A percentile compares a stretch with the other conserved stretches of the same genome.
Conservation (phyloP, 805 yeast genomes). For the Saccharomycodes ludwigii region DNA sequence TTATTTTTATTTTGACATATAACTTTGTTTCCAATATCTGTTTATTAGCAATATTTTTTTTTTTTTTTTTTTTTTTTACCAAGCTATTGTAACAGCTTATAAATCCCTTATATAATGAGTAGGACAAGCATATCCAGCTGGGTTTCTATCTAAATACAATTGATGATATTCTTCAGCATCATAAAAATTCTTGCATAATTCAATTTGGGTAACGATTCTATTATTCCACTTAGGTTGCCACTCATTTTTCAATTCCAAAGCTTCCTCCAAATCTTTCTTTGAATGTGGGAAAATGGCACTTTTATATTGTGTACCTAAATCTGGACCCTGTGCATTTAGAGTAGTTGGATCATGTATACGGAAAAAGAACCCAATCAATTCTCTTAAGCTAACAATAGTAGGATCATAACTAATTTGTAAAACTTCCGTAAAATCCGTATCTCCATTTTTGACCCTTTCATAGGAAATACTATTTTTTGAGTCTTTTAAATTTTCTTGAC, state of each 20-base stretch:
- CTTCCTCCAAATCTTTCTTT: conserved; percentile 32
- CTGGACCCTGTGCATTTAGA: conserved; percentile 73
- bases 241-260: conserved; percentile 33
- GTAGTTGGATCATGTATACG: conserved; percentile 93
- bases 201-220: conserved; percentile 56
- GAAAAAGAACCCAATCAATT: conserved; percentile 73
- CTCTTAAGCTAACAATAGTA: conserved; percentile 38
- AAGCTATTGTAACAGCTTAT: conserved; percentile 18
- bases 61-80: not conserved
- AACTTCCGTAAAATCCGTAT: conserved; percentile 71
- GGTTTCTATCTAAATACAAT: conserved; percentile 63
- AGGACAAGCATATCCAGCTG: conserved; percentile 83
- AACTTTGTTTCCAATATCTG: too few relatives aligned
- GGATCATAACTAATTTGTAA: conserved; percentile 80
- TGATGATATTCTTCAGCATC: conserved; percentile 98
- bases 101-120: conserved; percentile 64
- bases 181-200: conserved; percentile 56
- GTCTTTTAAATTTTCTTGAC: conserved; percentile 36
- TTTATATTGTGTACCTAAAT: conserved; percentile 81
- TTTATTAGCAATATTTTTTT: not conserved
- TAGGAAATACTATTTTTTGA: conserved; percentile 31
- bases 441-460: conserved; percentile 60
- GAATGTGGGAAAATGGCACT: conserved; percentile 62
- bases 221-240: conserved; percentile 63
- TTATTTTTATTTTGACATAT: not conserved